These are phyloP conservation scores for Sphagnum magellanicum DNA, from an alignment of 228 moss, liverwort and hornwort species.

Conservation along the genomic window DNA sequence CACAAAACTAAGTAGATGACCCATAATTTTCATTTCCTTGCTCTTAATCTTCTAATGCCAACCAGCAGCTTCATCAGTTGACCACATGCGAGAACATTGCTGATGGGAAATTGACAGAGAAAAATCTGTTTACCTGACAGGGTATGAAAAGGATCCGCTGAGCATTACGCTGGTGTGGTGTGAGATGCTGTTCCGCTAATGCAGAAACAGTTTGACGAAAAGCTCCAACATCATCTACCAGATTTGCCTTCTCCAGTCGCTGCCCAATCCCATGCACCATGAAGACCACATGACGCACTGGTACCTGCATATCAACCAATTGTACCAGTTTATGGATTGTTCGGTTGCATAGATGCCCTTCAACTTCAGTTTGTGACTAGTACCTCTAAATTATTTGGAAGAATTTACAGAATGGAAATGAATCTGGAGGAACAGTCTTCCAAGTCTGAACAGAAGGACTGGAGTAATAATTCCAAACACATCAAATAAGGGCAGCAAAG, in stretches of 20 bases:
- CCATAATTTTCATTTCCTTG: background rate
- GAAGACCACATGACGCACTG: slow-evolving; percentile 95
- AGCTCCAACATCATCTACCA: slow-evolving; percentile 95
- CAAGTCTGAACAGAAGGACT: background rate
- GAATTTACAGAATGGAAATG: no score
- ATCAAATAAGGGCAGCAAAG: background rate
- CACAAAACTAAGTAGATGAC: background rate
- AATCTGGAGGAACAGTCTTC: no score
- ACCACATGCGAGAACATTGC: background rate
- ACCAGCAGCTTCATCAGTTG: background rate
- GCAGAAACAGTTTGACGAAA: slow-evolving; percentile 76
- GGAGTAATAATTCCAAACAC: background rate
- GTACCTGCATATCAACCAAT: slow-evolving; percentile 46
- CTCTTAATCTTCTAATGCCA: background rate
- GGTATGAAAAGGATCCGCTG: slow-evolving; percentile 94
- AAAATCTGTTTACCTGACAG: slow-evolving; percentile 60
- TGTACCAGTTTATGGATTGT: background rate
- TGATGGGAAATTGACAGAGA: no score
- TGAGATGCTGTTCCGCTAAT: slow-evolving; percentile 83
- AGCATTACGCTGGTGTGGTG: slow-evolving; percentile 71
- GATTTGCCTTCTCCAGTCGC: slow-evolving; percentile 91
- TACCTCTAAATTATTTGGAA: background rate
- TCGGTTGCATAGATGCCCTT: background rate
- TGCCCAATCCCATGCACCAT: slow-evolving; percentile 99
- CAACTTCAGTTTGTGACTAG: background rate